Percentiles rank a stretch among this genome's conserved stretches.
Evolutionary conservation across 129 eudicot genomes (phyloP).

Genomic region (Saposhnikovia divaricata): DNA sequence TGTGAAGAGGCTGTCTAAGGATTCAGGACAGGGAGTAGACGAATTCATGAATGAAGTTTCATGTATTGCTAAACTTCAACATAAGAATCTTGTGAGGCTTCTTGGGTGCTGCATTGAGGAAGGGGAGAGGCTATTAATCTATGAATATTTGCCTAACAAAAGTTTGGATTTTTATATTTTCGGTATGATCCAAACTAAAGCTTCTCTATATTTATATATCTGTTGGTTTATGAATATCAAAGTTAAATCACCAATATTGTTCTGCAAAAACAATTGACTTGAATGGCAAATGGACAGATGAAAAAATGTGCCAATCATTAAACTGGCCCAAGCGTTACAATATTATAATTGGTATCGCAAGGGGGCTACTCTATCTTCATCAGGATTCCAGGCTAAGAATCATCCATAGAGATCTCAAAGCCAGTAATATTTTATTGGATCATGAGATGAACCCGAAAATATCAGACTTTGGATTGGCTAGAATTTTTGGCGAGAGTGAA

Average conservation of each 20-base stretch:
- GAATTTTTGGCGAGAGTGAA: constrained; percentile 18
- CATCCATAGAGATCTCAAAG: constrained; percentile 12
- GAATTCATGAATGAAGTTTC: constrained; percentile 50
- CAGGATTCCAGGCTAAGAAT: constrained; percentile 21
- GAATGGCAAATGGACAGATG: constrained; percentile 11
- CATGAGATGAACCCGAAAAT: constrained; percentile 25
- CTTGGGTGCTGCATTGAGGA: constrained; percentile 41
- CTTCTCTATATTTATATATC: neutral
- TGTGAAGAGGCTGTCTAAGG: constrained; percentile 50
- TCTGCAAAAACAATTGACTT: neutral
- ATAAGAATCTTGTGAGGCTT: constrained; percentile 50
- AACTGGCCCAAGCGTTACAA: constrained; percentile 17
- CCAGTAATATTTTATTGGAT: constrained; percentile 3
- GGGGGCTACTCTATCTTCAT: constrained; percentile 32
- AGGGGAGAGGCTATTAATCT: constrained; percentile 42
- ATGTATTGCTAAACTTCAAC: constrained; percentile 50
- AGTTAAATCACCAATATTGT: neutral
- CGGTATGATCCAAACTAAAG: constrained; percentile 20
- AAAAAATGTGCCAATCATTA: constrained; percentile 7
- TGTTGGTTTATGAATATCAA: neutral
- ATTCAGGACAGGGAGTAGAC: constrained; percentile 43
- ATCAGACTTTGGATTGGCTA: constrained; percentile 28
- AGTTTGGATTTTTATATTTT: constrained; percentile 45
- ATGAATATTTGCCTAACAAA: constrained; percentile 60
- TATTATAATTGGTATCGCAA: constrained; percentile 26